Evolutionary conservation across 805 yeast genomes (phyloP).

Genomic region (Cyberlindnera sargentensis): DNA sequence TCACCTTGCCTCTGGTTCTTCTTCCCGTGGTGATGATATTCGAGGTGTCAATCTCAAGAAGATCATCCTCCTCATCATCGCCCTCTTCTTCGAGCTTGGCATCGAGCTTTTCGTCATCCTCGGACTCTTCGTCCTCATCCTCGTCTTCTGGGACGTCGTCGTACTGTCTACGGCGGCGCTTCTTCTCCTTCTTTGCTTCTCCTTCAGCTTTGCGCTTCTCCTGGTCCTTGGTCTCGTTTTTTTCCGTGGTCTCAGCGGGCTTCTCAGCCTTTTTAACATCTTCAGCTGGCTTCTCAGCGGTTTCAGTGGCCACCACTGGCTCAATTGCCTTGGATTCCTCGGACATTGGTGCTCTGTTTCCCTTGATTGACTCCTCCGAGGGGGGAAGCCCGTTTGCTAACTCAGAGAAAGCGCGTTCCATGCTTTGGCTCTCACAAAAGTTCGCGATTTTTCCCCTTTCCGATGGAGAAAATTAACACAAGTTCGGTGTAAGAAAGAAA

Average conservation of each 20-base stretch:
- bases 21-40: conserved; percentile 82
- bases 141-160: conserved; percentile 56
- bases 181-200: conserved; percentile 35
- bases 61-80: conserved; percentile 72
- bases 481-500: too few species aligned
- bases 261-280: conserved; percentile 12
- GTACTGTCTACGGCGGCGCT: conserved; percentile 52
- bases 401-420: too few species aligned
- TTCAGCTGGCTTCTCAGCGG: neutral
- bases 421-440: too few species aligned
- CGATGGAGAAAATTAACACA: neutral
- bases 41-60: conserved; percentile 70
- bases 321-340: conserved; percentile 17
- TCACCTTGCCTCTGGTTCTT: conserved; percentile 85
- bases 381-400: too few species aligned
- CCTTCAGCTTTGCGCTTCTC: conserved; percentile 23
- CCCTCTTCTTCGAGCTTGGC: conserved; percentile 37
- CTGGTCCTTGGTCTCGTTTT: conserved; percentile 4
- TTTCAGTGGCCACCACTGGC: conserved; percentile 5
- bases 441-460: neutral
- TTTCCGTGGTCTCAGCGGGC: conserved; percentile 4
- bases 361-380: too few species aligned
- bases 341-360: conserved; percentile 14
- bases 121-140: conserved; percentile 35
- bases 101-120: conserved; percentile 45